Percentiles rank a stretch among this genome's conserved stretches.
phyloP scores from a whole-genome alignment of 306 rosid species.

The Cucurbita argyrosperma region DNA sequence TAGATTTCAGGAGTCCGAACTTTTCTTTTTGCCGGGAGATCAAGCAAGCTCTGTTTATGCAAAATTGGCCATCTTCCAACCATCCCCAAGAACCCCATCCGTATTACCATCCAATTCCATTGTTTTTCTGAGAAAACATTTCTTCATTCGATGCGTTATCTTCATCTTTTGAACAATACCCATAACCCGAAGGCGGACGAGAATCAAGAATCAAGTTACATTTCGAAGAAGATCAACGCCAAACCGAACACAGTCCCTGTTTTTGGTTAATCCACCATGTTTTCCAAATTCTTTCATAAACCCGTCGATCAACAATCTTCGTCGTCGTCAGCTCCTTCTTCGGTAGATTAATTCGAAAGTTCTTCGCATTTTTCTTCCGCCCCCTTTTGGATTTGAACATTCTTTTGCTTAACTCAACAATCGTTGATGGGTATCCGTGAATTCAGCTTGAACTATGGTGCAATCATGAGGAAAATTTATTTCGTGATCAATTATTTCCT shows the following conservation, averaged over 20 bases:
- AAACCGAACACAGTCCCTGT: not conserved
- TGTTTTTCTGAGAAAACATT: not conserved
- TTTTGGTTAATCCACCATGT: constrained; percentile 33
- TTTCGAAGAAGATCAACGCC: not conserved
- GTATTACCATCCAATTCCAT: not conserved
- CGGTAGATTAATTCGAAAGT: constrained; percentile 21
- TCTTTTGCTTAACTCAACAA: not conserved
- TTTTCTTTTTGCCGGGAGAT: not conserved
- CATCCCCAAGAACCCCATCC: not conserved
- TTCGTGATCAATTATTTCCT: not conserved
- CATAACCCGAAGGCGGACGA: not conserved
- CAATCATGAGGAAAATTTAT: not conserved
- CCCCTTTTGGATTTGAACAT: not conserved
- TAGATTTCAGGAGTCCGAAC: not conserved
- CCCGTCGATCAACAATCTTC: constrained; percentile 10
- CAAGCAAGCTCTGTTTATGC: not conserved
- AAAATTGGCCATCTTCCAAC: not conserved
- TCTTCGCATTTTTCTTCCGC: not conserved
- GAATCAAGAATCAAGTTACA: not conserved
- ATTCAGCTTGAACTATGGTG: not conserved
- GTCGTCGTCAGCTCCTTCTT: not conserved
- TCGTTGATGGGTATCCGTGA: not conserved
- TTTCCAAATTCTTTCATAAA: constrained; percentile 43
- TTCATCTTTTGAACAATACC: not conserved
- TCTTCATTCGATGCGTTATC: not conserved